Evolutionary conservation across 192 early-diverging fungal genomes (phyloP).

Genomic region (Backusella tarrabulga): DNA sequence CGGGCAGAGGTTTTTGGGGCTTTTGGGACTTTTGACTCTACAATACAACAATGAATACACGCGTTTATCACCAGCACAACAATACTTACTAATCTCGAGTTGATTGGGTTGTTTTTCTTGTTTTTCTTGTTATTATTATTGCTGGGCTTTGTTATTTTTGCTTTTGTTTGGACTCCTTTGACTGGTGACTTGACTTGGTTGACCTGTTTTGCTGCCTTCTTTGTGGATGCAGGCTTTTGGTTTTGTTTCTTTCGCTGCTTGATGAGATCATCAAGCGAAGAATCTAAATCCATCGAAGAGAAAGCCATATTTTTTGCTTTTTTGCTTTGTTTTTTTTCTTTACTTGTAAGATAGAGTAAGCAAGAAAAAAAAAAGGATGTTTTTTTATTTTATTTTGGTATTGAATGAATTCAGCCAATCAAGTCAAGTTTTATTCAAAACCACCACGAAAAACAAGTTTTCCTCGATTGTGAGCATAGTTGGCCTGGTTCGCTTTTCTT

Average conservation of each 20-base stretch:
- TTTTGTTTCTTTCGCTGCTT: conserved; percentile 30
- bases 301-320: not conserved
- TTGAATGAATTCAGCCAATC: too few species aligned
- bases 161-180: conserved; percentile 1
- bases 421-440: too few species aligned
- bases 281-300: conserved; percentile 38
- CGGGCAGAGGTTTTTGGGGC: not conserved
- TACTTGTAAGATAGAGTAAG: not conserved
- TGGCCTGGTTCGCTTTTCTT: too few species aligned
- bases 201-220: not conserved
- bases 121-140: not conserved
- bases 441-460: too few species aligned
- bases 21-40: not conserved
- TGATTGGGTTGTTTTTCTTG: not conserved
- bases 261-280: conserved; percentile 42
- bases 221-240: conserved; percentile 18
- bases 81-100: conserved; percentile 2
- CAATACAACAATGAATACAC: not conserved
- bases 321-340: not conserved
- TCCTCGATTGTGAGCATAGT: too few species aligned
- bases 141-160: not conserved
- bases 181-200: not conserved
- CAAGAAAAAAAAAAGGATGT: not conserved
- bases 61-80: not conserved
- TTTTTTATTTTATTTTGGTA: too few species aligned